Evolutionary conservation across 2,329 filamentous ascomycete species (phyloP).

Genomic region (Chaetomiaceae sp.): DNA sequence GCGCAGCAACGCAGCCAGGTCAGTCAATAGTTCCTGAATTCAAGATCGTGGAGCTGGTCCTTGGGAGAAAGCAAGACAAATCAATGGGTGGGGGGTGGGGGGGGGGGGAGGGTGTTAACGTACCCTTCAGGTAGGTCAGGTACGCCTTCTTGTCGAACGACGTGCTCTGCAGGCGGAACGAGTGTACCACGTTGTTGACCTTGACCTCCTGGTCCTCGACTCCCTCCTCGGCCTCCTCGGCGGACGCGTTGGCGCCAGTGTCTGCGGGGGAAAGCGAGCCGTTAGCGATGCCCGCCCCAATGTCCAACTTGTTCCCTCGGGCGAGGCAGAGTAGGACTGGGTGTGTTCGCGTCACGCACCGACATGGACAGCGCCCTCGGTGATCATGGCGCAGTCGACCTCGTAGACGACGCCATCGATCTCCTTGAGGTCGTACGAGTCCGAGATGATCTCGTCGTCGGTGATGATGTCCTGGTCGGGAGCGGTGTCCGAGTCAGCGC

Average conservation of each 20-base stretch:
- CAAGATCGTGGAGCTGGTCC: no score
- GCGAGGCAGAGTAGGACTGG: not conserved
- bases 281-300: not conserved
- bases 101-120: no score
- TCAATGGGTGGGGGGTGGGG: not conserved
- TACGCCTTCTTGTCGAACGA: constrained; percentile 84
- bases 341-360: constrained; percentile 47
- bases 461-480: constrained; percentile 70
- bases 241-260: constrained; percentile 93
- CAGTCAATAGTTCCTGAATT: no score
- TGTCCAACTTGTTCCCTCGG: not conserved
- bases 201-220: constrained; percentile 62
- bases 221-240: constrained; percentile 76
- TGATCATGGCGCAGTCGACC: constrained; percentile 87
- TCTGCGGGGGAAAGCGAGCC: constrained; percentile 40
- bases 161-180: constrained; percentile 80
- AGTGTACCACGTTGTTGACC: constrained; percentile 90
- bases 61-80: not conserved
- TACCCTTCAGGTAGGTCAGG: constrained; percentile 78
- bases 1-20: not conserved
- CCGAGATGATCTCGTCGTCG: constrained; percentile 93
- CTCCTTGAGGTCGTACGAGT: constrained; percentile 81
- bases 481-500: constrained; percentile 22
- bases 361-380: constrained; percentile 65
- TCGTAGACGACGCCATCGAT: constrained; percentile 79